Conservation (phyloP, 306 rosid genomes). For the Vigna radiata region DNA sequence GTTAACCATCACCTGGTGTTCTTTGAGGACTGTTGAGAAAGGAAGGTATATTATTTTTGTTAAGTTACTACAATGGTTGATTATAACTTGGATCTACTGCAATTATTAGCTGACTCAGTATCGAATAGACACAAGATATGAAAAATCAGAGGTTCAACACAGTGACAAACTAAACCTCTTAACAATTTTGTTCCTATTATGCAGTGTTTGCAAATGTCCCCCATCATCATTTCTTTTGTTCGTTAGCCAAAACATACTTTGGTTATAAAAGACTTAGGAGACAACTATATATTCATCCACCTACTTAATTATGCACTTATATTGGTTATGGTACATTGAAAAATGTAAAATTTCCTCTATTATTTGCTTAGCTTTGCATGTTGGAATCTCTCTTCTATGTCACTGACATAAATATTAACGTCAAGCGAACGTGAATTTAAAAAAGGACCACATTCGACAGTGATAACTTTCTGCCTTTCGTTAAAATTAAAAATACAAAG, state of each 20-base stretch:
- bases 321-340: neutral
- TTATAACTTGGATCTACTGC: neutral
- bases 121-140: neutral
- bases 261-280: neutral
- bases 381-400: neutral
- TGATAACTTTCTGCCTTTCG: neutral
- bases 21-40: no score
- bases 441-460: neutral
- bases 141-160: neutral
- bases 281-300: neutral
- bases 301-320: neutral
- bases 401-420: neutral
- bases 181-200: conserved; percentile 4
- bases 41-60: neutral
- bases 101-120: neutral
- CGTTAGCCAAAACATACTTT: neutral
- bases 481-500: neutral
- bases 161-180: conserved; percentile 13
- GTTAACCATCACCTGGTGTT: no score
- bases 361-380: no score
- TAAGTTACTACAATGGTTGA: neutral
- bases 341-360: neutral
- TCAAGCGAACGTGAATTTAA: neutral
- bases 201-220: conserved; percentile 8
- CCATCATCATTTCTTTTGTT: neutral